Percentiles rank a stretch among this genome's conserved stretches.
phyloP scores from a whole-genome alignment of 2,329 filamentous ascomycete species.

The Ophiostoma sp. region DNA sequence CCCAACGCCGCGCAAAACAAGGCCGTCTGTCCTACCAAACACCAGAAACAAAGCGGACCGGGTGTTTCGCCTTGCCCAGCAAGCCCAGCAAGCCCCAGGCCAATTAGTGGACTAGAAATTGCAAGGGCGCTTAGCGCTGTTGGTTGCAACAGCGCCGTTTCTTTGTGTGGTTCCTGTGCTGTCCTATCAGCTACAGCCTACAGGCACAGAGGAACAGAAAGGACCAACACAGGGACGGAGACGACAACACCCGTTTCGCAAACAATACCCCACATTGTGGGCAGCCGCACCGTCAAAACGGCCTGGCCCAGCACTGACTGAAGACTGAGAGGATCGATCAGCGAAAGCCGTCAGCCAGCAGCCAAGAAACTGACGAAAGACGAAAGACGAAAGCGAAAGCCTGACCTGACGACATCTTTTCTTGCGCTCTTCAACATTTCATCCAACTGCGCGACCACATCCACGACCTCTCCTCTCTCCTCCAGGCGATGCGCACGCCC shows the following conservation, averaged over 20 bases:
- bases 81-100: neutral
- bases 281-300: constrained; percentile 19
- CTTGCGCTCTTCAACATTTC: neutral
- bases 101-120: constrained; percentile 9
- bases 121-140: constrained; percentile 24
- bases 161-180: neutral
- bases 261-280: constrained; percentile 26
- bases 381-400: constrained; percentile 10
- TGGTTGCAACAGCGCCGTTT: constrained; percentile 20
- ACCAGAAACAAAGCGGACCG: neutral
- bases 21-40: neutral
- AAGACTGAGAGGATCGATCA: neutral
- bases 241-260: constrained; percentile 12
- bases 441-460: neutral
- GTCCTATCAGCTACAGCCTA: neutral
- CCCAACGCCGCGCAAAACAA: neutral
- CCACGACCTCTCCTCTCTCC: neutral
- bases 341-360: constrained; percentile 17
- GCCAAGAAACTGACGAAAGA: constrained; percentile 17
- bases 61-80: constrained; percentile 4
- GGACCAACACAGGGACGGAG: neutral
- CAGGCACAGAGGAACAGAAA: no score
- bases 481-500: neutral
- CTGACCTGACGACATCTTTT: constrained; percentile 12
- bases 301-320: neutral